Evolutionary conservation across 2,329 filamentous ascomycete genomes (phyloP), one percentile per base, ranked within the genome.

Genomic region (Sporothrix curviconia): DNA sequence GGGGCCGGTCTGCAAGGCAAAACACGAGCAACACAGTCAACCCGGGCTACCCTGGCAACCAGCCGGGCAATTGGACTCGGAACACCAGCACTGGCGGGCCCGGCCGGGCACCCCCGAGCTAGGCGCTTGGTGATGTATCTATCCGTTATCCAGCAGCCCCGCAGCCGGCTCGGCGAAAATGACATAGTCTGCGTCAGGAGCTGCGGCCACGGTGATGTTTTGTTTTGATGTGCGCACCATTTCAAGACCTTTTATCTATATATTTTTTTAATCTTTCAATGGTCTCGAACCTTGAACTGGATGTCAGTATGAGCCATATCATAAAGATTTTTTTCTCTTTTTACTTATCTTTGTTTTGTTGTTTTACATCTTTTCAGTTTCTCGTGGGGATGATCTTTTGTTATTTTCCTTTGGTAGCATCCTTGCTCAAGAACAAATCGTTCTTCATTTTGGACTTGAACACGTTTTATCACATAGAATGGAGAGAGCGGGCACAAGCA

Each of bases 1-100:
- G 81, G 28, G 71, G 74, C 4, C 71, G 67, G 3, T 37, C 60
- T 2, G 3, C 56, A 6, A 59, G 62, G n/a, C 52, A 57, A 1
- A 44, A 59, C 14, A 52, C 58, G 3, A 60, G 63, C 47, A 50
- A 39, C 34, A 40, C 7, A 6, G 34, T 12, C 37, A 37, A 19
- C 36, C 19, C 30, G 7, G n/a, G 28, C 39, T 24, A 40, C 22
- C 28, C 30, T 6, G 56, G 46, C 46, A 34, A 32, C 42, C 14
- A 32, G 22, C 17, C n/a, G 24, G 40, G 60, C 56, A 12, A 17
- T 15, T 32, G 64, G 63, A 17, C 34, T 55, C 32, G 60, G 50
- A 43, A 61, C 63, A 32, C 51, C 47, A 34, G 39, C 7, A 37
- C 36, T 4, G 58, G 46, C 37, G 54, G 50, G 2, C 22, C 14